Evolutionary conservation across 306 rosid species (phyloP), one percentile per base, ranked within the genome.

Genomic region (Glycyrrhiza uralensis): DNA sequence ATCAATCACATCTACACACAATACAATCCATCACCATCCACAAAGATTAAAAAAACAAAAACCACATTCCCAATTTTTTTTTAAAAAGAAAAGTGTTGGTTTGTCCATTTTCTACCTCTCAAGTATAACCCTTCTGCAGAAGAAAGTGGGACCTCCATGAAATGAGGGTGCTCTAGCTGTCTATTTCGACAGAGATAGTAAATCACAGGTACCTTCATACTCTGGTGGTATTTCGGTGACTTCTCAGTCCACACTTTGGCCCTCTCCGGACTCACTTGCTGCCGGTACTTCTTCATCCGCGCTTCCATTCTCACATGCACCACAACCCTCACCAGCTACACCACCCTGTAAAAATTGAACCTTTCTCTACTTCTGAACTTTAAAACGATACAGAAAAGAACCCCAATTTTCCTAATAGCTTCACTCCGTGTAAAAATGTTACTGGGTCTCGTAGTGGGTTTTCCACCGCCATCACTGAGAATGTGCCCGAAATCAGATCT

Each of bases 221-320:
- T 85, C 90, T 91, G 96, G 0, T 85, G 90, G 50, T 88, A 95
- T 66, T 89, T 95, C 1, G 99, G 93, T 5, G 99, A 88, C 76
- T 89, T 95, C 85, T 91, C 97, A 4, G 95, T 91, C 99, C 99
- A 95, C 66, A 95, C 97, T 81, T 88, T 89, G 0, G 96, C 87
- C 72, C 99, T 95, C 81, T 88, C 97, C 0, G 97, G 97, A 75
- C 97, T 95, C 85, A 88, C 89, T 74, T 88, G 88, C 66, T 86
- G 91, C 52, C 92, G 44, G 69, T 81, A 84, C 85, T 91, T 94
- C 81, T 87, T 95, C 92, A 94, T 82, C 72, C 96, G 67, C 59
- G 78, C 76, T 69, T 87, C 99, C 96, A 94, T 91, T 67, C 35
- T 33, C 72, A 51, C 83, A 77, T 79, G 74, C 79, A 77, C 49